Base-by-base conservation (phyloP, 2,329 filamentous ascomycete species). In the Fusarium globosum region DNA sequence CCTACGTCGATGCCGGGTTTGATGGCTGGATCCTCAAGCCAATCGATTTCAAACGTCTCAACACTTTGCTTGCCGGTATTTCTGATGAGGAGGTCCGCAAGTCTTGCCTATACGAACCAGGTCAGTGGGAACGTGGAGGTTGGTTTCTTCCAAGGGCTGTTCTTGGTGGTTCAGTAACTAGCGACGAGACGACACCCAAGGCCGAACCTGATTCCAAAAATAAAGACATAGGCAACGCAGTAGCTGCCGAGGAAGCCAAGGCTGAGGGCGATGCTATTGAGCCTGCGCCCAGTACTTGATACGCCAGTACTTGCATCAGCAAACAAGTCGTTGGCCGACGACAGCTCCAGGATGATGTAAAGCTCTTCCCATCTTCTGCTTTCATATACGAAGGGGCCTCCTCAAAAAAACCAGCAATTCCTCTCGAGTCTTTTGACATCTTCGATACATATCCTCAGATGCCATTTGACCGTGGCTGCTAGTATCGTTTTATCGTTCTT, bases 21-120 rank as follows among this genome's bases (percentile, higher is more conserved):
- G 94, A 97, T 74, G 95, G 93, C 30, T 97, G 94, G 94, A 95
- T 97, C 33, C 84, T 97, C 65, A 97, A 97, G 78, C 94, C 94
- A 0, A 93, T 97, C 49, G 91, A 96, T 68, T 97, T 97, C 79
- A 89, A 90, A 74, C 88, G 94, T 14, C 85, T 97, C 1, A 90
- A 89, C 66, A 86, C 88, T 28, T 85, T 97, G 13, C 86, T 97
- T 62, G 81, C 85, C 2, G 94, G 94, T 2, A 93, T 96, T 43
- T 86, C 90, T 6, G 87, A 93, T 51, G 83, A 87, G 2, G 82
- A 88, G 0, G 83, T 87, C 1, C 87, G 94, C 23, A 81, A 88
- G 23, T 81, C 85, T n/a, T 91, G 90, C 75, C 79, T 95, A 2
- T 97, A 97, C 78, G 82, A 86, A 49, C 85, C 89, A 6, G 94